Evolutionary conservation across 768 basidiomycete genomes (phyloP).

Genomic region (Guyanaporus albipodus): DNA sequence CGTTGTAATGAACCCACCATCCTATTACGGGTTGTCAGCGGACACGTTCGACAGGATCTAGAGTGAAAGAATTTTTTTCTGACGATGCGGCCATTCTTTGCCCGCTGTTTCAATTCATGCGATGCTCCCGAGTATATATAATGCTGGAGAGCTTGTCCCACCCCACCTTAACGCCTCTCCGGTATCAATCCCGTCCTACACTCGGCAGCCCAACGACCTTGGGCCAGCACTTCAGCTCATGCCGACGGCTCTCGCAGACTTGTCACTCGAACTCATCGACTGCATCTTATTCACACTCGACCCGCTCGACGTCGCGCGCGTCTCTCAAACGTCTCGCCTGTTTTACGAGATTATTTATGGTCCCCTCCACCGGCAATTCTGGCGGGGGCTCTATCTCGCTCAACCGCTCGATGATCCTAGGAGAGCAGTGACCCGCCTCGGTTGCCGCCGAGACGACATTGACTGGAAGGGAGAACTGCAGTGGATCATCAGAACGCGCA

Average conservation of each 20-base stretch:
- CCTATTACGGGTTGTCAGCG: constrained; percentile 1
- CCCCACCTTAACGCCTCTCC: constrained; percentile 2
- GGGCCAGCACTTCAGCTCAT: neutral
- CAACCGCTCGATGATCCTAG: constrained; percentile 65
- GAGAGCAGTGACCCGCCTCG: constrained; percentile 38
- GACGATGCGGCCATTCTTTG: constrained; percentile 9
- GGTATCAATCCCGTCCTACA: neutral
- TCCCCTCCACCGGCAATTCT: constrained; percentile 42
- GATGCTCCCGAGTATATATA: constrained; percentile 10
- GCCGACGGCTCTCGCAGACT: constrained; percentile 28
- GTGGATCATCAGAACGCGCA: constrained; percentile 50
- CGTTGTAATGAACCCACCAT: neutral
- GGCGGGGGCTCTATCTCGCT: constrained; percentile 62
- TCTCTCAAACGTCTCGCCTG: constrained; percentile 48
- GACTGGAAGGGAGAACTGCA: constrained; percentile 57
- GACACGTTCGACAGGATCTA: neutral
- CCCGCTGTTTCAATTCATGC: constrained; percentile 16
- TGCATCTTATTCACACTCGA: constrained; percentile 53
- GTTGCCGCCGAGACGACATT: constrained; percentile 25
- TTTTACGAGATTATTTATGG: constrained; percentile 46
- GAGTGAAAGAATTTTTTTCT: constrained; percentile 29
- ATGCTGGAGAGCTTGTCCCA: neutral
- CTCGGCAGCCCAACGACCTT: neutral
- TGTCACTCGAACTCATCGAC: constrained; percentile 61
- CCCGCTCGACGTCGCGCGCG: constrained; percentile 53